Percentiles rank a stretch among this genome's conserved stretches.
Conservation (phyloP, 768 basidiomycete genomes). For the Mycena latifolia region DNA sequence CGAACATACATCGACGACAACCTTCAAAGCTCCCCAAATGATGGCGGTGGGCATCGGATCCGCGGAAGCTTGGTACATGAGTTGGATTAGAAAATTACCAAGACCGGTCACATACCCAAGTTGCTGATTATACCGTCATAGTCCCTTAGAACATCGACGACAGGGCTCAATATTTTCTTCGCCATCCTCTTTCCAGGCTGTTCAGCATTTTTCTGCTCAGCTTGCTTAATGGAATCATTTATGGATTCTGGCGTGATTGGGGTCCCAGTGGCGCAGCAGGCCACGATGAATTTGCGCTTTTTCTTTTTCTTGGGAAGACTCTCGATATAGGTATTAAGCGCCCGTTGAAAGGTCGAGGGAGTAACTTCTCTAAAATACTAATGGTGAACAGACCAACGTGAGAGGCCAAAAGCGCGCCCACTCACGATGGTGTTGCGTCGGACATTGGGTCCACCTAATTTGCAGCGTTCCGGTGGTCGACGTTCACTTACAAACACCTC, state of each 20-base stretch:
- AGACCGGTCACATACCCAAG: slow-evolving; percentile 31
- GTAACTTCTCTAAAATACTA: background rate
- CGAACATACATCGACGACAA: slow-evolving; percentile 22
- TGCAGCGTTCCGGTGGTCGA: too few species aligned
- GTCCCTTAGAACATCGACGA: slow-evolving; percentile 23
- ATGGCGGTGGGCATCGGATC: slow-evolving; percentile 33
- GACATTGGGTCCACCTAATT: too few species aligned
- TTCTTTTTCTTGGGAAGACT: slow-evolving; percentile 27
- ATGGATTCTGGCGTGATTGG: slow-evolving; percentile 28
- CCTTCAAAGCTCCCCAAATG: slow-evolving; percentile 34
- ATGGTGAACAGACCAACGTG: too few species aligned
- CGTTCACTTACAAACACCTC: too few species aligned
- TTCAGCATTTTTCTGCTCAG: slow-evolving; percentile 21
- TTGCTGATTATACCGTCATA: slow-evolving; percentile 21
- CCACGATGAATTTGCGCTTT: slow-evolving; percentile 26
- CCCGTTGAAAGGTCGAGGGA: slow-evolving; percentile 27
- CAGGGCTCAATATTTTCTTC: slow-evolving; percentile 22
- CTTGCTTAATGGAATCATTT: slow-evolving; percentile 17
- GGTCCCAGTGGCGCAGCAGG: background rate
- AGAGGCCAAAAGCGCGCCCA: too few species aligned
- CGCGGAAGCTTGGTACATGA: slow-evolving; percentile 1
- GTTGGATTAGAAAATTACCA: background rate
- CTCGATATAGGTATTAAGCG: slow-evolving; percentile 29
- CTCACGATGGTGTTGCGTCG: too few species aligned
- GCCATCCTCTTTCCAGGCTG: background rate